phyloP scores from a whole-genome alignment of 176 grass and related monocot genomes.

The Carex kokanica region DNA sequence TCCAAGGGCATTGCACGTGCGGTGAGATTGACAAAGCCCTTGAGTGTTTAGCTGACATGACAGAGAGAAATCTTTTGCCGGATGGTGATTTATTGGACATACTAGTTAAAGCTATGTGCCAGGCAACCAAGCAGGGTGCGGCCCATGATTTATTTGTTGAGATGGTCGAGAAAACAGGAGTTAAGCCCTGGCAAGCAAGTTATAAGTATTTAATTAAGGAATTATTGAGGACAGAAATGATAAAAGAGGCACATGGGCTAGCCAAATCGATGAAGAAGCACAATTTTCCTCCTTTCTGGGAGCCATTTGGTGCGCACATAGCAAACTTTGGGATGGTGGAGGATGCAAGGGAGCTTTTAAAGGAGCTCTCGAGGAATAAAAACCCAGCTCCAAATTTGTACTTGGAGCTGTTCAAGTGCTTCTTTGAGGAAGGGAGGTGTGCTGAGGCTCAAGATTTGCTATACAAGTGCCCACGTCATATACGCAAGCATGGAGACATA shows the following conservation, averaged over 20 bases:
- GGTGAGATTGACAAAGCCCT: conserved; percentile 59
- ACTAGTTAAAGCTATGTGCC: conserved; percentile 60
- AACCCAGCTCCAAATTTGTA: conserved; percentile 46
- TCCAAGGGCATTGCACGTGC: conserved; percentile 60
- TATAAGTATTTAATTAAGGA: conserved; percentile 62
- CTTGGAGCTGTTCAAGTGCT: conserved; percentile 59
- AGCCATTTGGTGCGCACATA: conserved; percentile 65
- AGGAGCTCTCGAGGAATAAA: conserved; percentile 45
- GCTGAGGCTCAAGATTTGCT: conserved; percentile 77
- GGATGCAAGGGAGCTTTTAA: conserved; percentile 68
- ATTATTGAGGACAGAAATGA: conserved; percentile 55
- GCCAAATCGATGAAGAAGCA: conserved; percentile 57
- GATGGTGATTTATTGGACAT: conserved; percentile 73
- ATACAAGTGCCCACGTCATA: conserved; percentile 72
- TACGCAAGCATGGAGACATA: conserved; percentile 53
- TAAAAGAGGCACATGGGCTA: conserved; percentile 60
- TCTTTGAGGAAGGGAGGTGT: conserved; percentile 70
- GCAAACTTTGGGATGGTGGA: conserved; percentile 63
- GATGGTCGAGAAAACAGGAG: conserved; percentile 56
- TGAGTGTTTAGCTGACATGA: conserved; percentile 63
- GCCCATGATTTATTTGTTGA: conserved; percentile 57
- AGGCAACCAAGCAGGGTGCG: conserved; percentile 34
- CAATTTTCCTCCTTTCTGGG: conserved; percentile 56
- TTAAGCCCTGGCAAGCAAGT: conserved; percentile 57
- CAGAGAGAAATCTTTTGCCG: conserved; percentile 46